A percentile compares a stretch with the other conserved stretches of the same genome.
Evolutionary conservation across 306 rosid genomes (phyloP).

Genomic region (Gynostemma pentaphyllum): DNA sequence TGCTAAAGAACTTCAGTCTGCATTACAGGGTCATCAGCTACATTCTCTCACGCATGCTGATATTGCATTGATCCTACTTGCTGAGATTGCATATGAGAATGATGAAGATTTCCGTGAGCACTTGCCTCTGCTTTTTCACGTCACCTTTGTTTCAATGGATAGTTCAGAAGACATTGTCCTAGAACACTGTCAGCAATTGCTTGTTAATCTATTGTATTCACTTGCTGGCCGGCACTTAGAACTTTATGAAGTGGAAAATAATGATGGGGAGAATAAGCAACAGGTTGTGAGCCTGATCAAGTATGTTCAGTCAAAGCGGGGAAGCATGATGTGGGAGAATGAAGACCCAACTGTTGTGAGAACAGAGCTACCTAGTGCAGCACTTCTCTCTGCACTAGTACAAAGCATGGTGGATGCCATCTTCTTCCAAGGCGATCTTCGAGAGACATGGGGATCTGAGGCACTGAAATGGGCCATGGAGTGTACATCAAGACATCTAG

Average conservation of each 20-base stretch:
- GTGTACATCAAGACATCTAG: slow-evolving; percentile 97
- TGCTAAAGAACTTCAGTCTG: slow-evolving; percentile 97
- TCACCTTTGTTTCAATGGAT: slow-evolving; percentile 97
- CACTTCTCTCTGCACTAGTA: slow-evolving; percentile 92
- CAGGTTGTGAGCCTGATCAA: slow-evolving; percentile 98
- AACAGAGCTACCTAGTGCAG: slow-evolving; percentile 98
- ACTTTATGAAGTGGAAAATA: slow-evolving; percentile 93
- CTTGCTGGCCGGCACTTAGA: slow-evolving; percentile 98
- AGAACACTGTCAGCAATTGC: slow-evolving; percentile 98
- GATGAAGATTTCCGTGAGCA: slow-evolving; percentile 99
- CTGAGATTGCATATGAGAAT: slow-evolving; percentile 97
- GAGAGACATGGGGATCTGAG: slow-evolving; percentile 98
- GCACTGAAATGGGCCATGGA: slow-evolving; percentile 99
- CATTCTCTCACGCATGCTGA: slow-evolving; percentile 97
- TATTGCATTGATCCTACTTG: slow-evolving; percentile 93
- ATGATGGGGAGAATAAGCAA: slow-evolving; percentile 97
- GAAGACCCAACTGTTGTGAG: slow-evolving; percentile 93
- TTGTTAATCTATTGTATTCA: slow-evolving; percentile 89
- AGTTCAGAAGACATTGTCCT: slow-evolving; percentile 98
- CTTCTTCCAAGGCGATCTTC: slow-evolving; percentile 98
- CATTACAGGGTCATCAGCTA: slow-evolving; percentile 98
- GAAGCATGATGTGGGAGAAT: slow-evolving; percentile 99
- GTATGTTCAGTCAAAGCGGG: slow-evolving; percentile 97
- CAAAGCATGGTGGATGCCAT: slow-evolving; percentile 99
- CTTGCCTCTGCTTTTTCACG: slow-evolving; percentile 92